These are phyloP conservation scores for Lipomyces starkeyi DNA, from an alignment of 805 yeast species.

Conservation along the genomic window DNA sequence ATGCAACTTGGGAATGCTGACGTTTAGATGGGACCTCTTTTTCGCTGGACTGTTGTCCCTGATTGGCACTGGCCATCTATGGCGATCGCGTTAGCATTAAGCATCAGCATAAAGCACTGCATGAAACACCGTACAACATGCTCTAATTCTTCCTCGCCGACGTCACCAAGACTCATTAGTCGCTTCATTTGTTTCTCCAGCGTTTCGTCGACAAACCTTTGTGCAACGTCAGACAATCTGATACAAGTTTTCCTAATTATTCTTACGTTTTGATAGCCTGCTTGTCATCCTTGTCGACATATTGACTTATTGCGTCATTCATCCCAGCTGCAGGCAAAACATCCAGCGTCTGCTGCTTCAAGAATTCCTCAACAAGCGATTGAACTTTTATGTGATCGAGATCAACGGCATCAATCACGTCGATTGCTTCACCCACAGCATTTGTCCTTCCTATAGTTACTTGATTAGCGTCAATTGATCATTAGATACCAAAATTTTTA, in stretches of 20 bases:
- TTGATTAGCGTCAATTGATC: background rate
- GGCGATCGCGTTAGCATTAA: background rate
- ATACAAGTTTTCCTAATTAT: conserved; percentile 66
- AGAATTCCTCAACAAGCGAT: conserved; percentile 64
- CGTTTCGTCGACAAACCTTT: conserved; percentile 47
- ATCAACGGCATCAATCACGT: conserved; percentile 40
- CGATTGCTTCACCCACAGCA: conserved; percentile 18
- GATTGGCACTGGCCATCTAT: background rate
- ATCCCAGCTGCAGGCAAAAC: conserved; percentile 78
- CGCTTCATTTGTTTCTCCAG: conserved; percentile 41
- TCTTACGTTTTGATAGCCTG: conserved; percentile 58
- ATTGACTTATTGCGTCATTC: conserved; percentile 70
- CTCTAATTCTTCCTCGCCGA: conserved; percentile 37
- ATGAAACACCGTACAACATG: conserved; percentile 17
- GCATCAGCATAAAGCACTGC: background rate
- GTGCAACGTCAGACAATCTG: conserved; percentile 30
- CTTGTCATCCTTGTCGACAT: conserved; percentile 84
- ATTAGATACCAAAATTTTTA: conserved; percentile 8
- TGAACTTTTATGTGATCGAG: conserved; percentile 60
- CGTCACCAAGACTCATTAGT: conserved; percentile 39
- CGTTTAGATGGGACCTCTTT: background rate
- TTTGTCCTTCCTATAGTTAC: conserved; percentile 17
- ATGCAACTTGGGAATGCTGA: background rate
- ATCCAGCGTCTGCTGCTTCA: conserved; percentile 67
- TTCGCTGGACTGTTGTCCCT: background rate